These are phyloP conservation scores for Nigrospora oryzae DNA, from an alignment of 2,329 filamentous ascomycete genomes.

Conservation along the genomic window DNA sequence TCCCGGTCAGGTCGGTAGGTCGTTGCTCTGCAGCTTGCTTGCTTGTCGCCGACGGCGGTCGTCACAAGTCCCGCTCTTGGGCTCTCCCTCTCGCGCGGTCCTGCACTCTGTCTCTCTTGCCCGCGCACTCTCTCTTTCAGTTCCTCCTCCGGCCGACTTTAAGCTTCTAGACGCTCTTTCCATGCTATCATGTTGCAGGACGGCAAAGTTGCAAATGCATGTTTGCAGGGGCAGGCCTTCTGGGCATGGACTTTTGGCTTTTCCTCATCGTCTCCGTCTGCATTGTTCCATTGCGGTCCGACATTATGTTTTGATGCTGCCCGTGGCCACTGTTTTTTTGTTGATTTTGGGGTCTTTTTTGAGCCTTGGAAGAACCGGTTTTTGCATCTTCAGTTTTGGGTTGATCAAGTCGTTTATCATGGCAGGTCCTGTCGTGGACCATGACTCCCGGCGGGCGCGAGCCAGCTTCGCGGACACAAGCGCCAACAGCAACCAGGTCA, in stretches of 20 bases:
- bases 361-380: constrained; percentile 35
- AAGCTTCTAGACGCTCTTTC: constrained; percentile 4
- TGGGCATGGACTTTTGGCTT: constrained; percentile 4
- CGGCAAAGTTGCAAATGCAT: constrained; percentile 1
- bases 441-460: constrained; percentile 22
- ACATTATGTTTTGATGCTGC: constrained; percentile 31
- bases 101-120: background rate
- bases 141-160: background rate
- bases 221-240: constrained; percentile 2
- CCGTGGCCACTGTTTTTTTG: constrained; percentile 15
- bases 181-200: constrained; percentile 3
- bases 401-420: constrained; percentile 14
- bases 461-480: constrained; percentile 28
- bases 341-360: constrained; percentile 18
- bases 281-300: constrained; percentile 14
- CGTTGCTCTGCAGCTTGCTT: too few relatives aligned
- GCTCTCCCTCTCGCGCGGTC: background rate
- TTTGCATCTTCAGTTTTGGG: constrained; percentile 18
- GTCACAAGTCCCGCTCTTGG: background rate
- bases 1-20: too few relatives aligned
- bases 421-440: constrained; percentile 18
- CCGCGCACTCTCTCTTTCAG: background rate
- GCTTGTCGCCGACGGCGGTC: too few relatives aligned
- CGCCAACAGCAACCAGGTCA: constrained; percentile 28
- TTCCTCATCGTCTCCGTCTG: constrained; percentile 7